Conservation (phyloP, 2,329 filamentous ascomycete genomes). For the Daldinia sp. region DNA sequence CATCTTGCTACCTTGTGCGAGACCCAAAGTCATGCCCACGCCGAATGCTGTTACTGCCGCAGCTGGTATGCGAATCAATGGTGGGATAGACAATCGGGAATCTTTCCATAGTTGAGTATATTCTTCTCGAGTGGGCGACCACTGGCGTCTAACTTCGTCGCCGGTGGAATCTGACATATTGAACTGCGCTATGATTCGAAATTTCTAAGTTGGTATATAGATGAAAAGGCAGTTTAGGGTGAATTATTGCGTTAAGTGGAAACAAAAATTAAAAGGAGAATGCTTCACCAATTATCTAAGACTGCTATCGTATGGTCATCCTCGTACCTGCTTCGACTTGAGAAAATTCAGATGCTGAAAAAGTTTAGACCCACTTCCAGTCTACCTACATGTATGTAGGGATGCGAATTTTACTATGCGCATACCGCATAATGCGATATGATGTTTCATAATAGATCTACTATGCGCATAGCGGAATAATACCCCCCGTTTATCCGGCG, state of each 20-base stretch:
- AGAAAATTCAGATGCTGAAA: conserved; percentile 1
- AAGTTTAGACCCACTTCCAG: neutral
- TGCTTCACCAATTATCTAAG: neutral
- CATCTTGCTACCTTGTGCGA: conserved; percentile 77
- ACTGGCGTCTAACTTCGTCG: conserved; percentile 26
- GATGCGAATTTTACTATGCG: too few relatives aligned
- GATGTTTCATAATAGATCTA: too few relatives aligned
- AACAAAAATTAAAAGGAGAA: neutral
- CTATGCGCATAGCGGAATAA: too few relatives aligned
- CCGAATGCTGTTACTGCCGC: conserved; percentile 73
- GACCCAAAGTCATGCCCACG: conserved; percentile 77
- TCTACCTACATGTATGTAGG: neutral
- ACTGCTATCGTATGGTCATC: neutral
- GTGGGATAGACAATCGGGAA: conserved; percentile 71
- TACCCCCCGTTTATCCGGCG: too few relatives aligned
- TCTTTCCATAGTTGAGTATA: conserved; percentile 53
- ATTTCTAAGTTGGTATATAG: neutral
- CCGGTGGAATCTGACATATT: conserved; percentile 37
- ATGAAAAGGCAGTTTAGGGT: neutral
- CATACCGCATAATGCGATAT: too few relatives aligned
- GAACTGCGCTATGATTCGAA: conserved; percentile 6
- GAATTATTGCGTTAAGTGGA: neutral
- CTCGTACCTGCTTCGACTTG: neutral
- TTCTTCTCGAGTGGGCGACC: conserved; percentile 48
- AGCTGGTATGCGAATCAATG: conserved; percentile 73